Percentiles rank a stretch among this genome's conserved stretches.
These are phyloP conservation scores for Hypoxylon rickii DNA, from an alignment of 495 filamentous ascomycete genomes.

Conservation along the genomic window DNA sequence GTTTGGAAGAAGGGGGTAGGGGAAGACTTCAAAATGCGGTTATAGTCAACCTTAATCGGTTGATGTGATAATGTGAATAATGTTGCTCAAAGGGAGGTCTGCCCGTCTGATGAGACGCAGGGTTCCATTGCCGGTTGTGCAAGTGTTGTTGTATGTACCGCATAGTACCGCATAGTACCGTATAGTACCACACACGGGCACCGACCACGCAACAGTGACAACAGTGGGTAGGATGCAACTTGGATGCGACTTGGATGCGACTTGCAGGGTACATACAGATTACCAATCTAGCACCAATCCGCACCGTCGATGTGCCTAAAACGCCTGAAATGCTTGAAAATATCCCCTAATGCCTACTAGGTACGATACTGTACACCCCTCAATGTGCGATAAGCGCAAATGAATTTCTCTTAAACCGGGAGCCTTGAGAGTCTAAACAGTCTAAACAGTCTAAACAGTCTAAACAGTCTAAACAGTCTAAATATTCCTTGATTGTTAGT, in stretches of 20 bases:
- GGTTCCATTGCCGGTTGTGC: constrained; percentile 13
- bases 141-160: constrained; percentile 24
- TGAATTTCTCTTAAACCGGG: constrained; percentile 21
- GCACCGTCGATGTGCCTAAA: not conserved
- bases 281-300: constrained; percentile 8
- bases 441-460: too few species aligned
- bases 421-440: not conserved
- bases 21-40: constrained; percentile 1
- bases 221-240: constrained; percentile 17
- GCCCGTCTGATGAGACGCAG: constrained; percentile 32
- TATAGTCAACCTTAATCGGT: constrained; percentile 13
- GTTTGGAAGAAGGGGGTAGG: constrained; percentile 2
- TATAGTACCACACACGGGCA: too few species aligned
- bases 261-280: constrained; percentile 21
- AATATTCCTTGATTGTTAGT: too few species aligned
- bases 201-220: constrained; percentile 15
- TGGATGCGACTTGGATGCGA: too few species aligned
- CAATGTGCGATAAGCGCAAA: constrained; percentile 27
- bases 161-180: too few species aligned
- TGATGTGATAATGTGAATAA: constrained; percentile 25
- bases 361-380: constrained; percentile 1
- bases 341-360: too few species aligned
- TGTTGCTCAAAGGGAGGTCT: constrained; percentile 33
- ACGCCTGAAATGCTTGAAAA: not conserved
- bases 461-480: too few species aligned